Evolutionary conservation across 805 yeast genomes (phyloP), one percentile per base, ranked within the genome.

Genomic region (Ogataea degrootiae): DNA sequence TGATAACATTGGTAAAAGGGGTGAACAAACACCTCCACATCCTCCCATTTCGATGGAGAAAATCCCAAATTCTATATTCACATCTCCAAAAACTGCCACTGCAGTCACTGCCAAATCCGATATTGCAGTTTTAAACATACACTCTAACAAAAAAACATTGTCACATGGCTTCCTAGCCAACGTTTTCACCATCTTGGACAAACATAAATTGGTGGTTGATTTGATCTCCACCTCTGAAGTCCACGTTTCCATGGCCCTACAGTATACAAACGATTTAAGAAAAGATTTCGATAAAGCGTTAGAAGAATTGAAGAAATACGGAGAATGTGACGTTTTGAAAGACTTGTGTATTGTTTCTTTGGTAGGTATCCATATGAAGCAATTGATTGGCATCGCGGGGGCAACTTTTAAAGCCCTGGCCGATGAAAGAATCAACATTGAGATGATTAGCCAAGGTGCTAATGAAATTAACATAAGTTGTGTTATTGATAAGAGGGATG

Each of bases 371-470:
- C 96, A 92, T 66, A 92, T 94, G 98, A 90, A 90, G 63, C 96
- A 91, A 64, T 80, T 85, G 65, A 87, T 94, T 51, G 99, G 99
- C 62, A 91, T 89, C 63, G 99, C 99, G 0, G 97, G 97, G 41
- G 84, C 89, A 56, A 92, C 92, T 96, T 94, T 94, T 72, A 83
- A 90, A 58, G 88, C 95, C 2, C 73, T 94, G 56, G 97, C 98
- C 7, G 91, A 87, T 61, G 95, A 92, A 60, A 79, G 80, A 41
- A 85, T 94, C 63, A 94, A 94, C 69, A 89, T 94, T 58, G 99
- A 94, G 69, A 94, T 94, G 99, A 94, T 94, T 69, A 80, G 90
- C 48, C 99, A 94, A 75, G 99, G 99, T 59, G 97, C 98, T 17
- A 92, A 92, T 62, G 99, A 94, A 70, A 94, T 94, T 62, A 94